These are phyloP conservation scores for Neocucurbitaria cava DNA, from an alignment of 2,329 filamentous ascomycete species.

Conservation along the genomic window DNA sequence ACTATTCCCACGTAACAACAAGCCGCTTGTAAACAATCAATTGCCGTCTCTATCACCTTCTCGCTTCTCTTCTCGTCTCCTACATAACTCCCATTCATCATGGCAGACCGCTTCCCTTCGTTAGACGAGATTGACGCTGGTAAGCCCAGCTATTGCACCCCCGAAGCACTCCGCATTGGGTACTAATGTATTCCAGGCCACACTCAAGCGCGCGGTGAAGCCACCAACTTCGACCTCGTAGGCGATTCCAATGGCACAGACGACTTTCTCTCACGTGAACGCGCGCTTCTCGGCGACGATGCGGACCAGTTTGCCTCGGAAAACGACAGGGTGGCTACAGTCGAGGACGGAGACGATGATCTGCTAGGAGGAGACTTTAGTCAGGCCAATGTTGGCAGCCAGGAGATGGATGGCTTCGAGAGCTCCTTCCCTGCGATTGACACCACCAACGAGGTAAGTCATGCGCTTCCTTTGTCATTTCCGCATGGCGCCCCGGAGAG, in stretches of 20 bases:
- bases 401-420: slow-evolving; percentile 73
- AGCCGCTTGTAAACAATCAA: slow-evolving; percentile 26
- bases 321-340: slow-evolving; percentile 71
- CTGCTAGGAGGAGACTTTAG: slow-evolving; percentile 68
- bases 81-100: slow-evolving; percentile 28
- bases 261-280: slow-evolving; percentile 92
- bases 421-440: slow-evolving; percentile 89
- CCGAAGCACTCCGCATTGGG: slow-evolving; percentile 26
- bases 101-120: slow-evolving; percentile 62
- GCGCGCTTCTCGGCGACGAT: slow-evolving; percentile 88
- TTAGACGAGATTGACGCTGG: slow-evolving; percentile 61
- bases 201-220: slow-evolving; percentile 66
- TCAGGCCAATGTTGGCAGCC: slow-evolving; percentile 48
- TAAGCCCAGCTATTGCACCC: slow-evolving; percentile 41
- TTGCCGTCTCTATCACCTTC: slow-evolving; percentile 16
- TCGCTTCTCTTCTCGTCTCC: background rate
- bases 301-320: slow-evolving; percentile 86
- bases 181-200: slow-evolving; percentile 62
- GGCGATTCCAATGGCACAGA: slow-evolving; percentile 68
- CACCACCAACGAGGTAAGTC: slow-evolving; percentile 71
- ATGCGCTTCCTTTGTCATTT: slow-evolving; percentile 3
- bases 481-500: background rate
- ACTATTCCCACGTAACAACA: slow-evolving; percentile 20
- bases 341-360: slow-evolving; percentile 72
- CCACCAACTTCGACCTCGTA: slow-evolving; percentile 54